A percentile compares a stretch with the other conserved stretches of the same genome.
Conservation (phyloP, 2,329 filamentous ascomycete genomes). For the Colletotrichum orchidophilum region DNA sequence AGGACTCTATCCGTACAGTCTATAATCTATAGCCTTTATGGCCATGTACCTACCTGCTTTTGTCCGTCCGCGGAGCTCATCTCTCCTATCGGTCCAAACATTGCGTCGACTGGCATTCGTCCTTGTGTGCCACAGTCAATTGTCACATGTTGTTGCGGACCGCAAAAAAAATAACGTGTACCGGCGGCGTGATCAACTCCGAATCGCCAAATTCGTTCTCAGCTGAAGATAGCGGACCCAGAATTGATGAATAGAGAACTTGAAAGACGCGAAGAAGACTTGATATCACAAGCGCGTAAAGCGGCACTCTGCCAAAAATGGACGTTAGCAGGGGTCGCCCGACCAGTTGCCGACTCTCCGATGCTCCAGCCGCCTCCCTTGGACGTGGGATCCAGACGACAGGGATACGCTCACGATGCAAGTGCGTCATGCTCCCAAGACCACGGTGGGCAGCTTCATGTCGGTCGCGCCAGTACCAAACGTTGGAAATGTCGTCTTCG, state of each 20-base stretch:
- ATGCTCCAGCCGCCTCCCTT: constrained; percentile 15
- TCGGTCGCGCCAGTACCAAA: constrained; percentile 11
- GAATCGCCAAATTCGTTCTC: background rate
- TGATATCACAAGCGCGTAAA: constrained; percentile 5
- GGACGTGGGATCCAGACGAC: constrained; percentile 1
- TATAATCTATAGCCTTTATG: no score
- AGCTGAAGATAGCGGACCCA: background rate
- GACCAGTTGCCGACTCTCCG: constrained; percentile 16
- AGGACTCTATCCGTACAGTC: no score
- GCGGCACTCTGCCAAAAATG: constrained; percentile 11
- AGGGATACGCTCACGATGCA: constrained; percentile 17
- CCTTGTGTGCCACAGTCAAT: background rate
- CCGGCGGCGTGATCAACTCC: background rate
- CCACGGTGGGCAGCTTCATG: constrained; percentile 4
- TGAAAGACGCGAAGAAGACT: background rate
- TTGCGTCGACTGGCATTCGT: background rate
- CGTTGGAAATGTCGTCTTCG: constrained; percentile 1
- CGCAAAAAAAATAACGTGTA: background rate
- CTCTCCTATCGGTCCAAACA: constrained; percentile 1
- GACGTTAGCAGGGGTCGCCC: background rate
- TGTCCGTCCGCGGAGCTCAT: constrained; percentile 12
- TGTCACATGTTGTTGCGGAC: constrained; percentile 1
- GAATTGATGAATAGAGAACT: background rate
- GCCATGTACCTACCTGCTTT: background rate
- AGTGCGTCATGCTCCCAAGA: constrained; percentile 32